Evolutionary conservation across 139 green algal genomes (phyloP), one percentile per base, ranked within the genome.

Genomic region (Tetradesmus lagerheimii): DNA sequence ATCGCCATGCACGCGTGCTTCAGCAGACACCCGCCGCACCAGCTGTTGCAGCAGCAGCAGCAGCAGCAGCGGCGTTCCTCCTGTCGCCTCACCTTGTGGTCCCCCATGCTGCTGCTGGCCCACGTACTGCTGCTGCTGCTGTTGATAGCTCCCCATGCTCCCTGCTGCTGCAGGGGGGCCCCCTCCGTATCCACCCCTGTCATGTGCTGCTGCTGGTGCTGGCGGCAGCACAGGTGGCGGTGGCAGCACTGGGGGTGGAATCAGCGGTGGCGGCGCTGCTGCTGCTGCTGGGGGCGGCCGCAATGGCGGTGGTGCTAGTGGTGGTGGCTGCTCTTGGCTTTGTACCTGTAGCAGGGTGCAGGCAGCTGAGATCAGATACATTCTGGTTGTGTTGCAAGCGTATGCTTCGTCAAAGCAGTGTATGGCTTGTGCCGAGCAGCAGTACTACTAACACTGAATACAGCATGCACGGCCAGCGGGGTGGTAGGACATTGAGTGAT

Each of bases 111-210:
- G 71, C 34, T 80, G 83, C 62, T 89, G 83, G 0, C 8, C 11
- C 35, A 64, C 27, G 27, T 80, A 80, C 62, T 53, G 83, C 83
- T 89, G 83, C 83, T 89, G 83, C 34, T 89, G 29, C 9, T 39
- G 47, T 1, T 75, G 9, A 8, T 20, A 8, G 15, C 16, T 8
- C 0, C 34, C 82, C n/a, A 47, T 71, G 14, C 57, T 35, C 1
- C 83, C 83, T 62, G 41, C 75, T 80, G 27, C 66, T 75, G 57
- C 35, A 41, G 35, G 29, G 41, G 35, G 20, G 23, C 20, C 3
- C 20, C 20, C 57, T 20, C 57, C 57, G 16, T 71, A 86, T 12
- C 80, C 80, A 86, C n/a, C 45, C 29, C 45, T 53, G 50, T 23
- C 53, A 57, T 50, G 29, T 86, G 47, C 80, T 86, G 43, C 41